Evolutionary conservation across 1,139 yeast species (phyloP).

Genomic region (Sugiyamaella paludigena): DNA sequence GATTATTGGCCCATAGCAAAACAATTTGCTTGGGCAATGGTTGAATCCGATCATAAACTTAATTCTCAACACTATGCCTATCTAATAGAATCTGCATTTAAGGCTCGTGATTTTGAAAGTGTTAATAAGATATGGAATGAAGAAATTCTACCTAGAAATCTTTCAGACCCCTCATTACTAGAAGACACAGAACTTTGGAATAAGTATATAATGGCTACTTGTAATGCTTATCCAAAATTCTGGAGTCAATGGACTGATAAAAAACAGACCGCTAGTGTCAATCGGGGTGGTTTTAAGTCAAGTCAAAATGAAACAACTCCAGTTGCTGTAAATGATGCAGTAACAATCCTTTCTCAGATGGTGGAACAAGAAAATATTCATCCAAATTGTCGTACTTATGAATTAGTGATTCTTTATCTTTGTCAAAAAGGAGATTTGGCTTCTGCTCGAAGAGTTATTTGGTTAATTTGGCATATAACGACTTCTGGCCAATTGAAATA

Average conservation of each 20-base stretch:
- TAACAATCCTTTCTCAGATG: conserved; percentile 33
- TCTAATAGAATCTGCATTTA: conserved; percentile 32
- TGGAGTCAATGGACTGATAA: conserved; percentile 27
- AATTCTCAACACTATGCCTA: conserved; percentile 29
- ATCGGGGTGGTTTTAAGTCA: conserved; percentile 3
- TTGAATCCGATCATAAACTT: conserved; percentile 24
- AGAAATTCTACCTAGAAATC: conserved; percentile 10
- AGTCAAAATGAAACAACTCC: conserved; percentile 17
- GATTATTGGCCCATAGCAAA: conserved; percentile 11
- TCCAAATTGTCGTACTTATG: conserved; percentile 35
- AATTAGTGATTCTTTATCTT: conserved; percentile 32
- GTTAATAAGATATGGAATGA: conserved; percentile 32
- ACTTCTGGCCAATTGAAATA: conserved; percentile 5
- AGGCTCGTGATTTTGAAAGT: conserved; percentile 23
- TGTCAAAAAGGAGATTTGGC: conserved; percentile 31
- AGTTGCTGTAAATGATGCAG: conserved; percentile 25
- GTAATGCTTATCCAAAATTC: conserved; percentile 34
- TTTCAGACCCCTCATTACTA: conserved; percentile 17
- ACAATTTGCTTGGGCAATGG: conserved; percentile 22
- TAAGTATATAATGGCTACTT: conserved; percentile 35
- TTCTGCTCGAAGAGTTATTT: conserved; percentile 25
- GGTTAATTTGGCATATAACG: conserved; percentile 34
- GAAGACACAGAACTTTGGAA: conserved; percentile 36
- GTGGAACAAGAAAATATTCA: conserved; percentile 32
- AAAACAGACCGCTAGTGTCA: background rate